Base-by-base conservation (phyloP, 1,284 basidiomycete species). In the Puccinia novopanici region DNA sequence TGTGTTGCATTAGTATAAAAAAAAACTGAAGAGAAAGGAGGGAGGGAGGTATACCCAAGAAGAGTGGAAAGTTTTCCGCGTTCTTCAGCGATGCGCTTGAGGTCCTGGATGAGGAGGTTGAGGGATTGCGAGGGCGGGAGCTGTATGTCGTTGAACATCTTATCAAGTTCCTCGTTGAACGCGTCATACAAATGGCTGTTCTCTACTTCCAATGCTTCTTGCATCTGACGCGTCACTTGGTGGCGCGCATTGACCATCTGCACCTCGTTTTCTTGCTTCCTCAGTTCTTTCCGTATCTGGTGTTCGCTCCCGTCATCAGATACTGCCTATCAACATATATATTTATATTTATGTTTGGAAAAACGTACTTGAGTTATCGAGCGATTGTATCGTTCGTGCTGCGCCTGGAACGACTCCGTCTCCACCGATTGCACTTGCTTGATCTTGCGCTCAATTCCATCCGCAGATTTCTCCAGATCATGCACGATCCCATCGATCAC, bases 101-200 rank as follows among this genome's bases (percentile, higher is more conserved):
- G 37, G 65, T 80, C 78, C 63, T 73, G 42, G 27, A 80, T 57
- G 4, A 80, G 19, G 17, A 50, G 34, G 22, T 52, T 37, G 30
- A 80, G 10, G 8, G 71, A 48, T 57, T 80, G 57, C 19, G 57
- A 48, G n/a, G 48, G 57, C 9, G 78, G 78, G 12, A 80, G 30
- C 22, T 80, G 78, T 30, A 80, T 48, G 61, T 80, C 78, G 22
- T 74, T 30, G 37, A 65, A 80, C 78, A 80, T 80, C 42, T 80
- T 73, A 57, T 80, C 78, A 19, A 80, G 63, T 27, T 80, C 78
- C 48, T 80, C 78, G 37, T 80, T 80, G 40, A 80, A 80, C 0
- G 78, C 78, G 19, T 80, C 71, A 37, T 80, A 80, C 34, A 80
- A 34, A 45, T 74, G 78, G 30, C 50, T 45, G 50, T 80, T 80